Base-by-base conservation (phyloP, 345 rosid genomes). In the Salix dunnii region DNA sequence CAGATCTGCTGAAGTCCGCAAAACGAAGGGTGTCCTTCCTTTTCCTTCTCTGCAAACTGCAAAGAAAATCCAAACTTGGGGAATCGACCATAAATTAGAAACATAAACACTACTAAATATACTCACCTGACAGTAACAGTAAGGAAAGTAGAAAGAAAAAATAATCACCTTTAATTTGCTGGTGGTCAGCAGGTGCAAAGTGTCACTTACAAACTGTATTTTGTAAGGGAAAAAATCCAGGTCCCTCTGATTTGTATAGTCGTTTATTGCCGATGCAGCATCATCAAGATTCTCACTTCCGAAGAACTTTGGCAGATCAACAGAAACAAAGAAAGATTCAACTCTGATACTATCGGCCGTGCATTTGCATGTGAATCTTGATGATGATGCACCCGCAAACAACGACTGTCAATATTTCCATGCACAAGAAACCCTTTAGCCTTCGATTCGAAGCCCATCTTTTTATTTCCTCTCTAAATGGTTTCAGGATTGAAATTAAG, bases 241-340 rank as follows among this genome's bases (percentile, higher is more conserved):
- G 27, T 38, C 73, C 42, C 21, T 35, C 3, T 31, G 46, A 5
- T 30, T 21, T 21, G 63, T 68, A 73, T 74, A 89, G 93, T 74
- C 90, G 84, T 90, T 73, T 82, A 84, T 91, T 91, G 95, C 92
- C 74, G 97, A 91, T 92, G 98, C 98, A 94, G 95, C 98, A 94
- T 94, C 98, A 94, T 94, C 98, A 94, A 90, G 98, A 94, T 94
- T 94, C 98, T 90, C 98, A 94, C 69, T 79, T 68, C 74, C 83
- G 82, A 83, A 83, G 30, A 82, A 73, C 74, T 77, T 66, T 66
- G 63, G 79, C 66, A 48, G 48, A 51, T 64, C 28, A 25, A 35
- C n/a, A 67, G 75, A 74, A 18, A 69, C 23, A 55, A 23, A 48
- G 31, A 25, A 5, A 79, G 66, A 43, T 65, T 33, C 3, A 30